Evolutionary conservation across 2,329 filamentous ascomycete genomes (phyloP).

Genomic region (Ilyonectria sp.): DNA sequence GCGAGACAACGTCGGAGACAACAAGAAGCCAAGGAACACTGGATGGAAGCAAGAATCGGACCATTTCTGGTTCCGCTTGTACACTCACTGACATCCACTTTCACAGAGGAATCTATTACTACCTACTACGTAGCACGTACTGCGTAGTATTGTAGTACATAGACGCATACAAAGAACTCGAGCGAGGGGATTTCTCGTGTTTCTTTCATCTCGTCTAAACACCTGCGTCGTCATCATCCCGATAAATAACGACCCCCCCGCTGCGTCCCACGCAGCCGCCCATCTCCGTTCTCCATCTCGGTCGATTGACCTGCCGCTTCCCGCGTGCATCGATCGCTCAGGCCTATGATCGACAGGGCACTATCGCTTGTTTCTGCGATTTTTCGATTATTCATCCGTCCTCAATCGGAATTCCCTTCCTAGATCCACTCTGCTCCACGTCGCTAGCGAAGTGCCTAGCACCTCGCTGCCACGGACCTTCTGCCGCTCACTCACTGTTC

Average conservation of each 20-base stretch:
- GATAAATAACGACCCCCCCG: not conserved
- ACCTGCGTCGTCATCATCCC: not conserved
- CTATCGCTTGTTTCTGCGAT: not conserved
- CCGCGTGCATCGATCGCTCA: not conserved
- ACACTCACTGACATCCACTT: not conserved
- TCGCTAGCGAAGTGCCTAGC: not conserved
- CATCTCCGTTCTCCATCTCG: not conserved
- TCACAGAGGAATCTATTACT: not conserved
- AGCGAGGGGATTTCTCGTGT: too few relatives aligned
- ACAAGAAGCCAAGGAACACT: constrained; percentile 13
- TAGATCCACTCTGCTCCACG: not conserved
- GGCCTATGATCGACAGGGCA: not conserved
- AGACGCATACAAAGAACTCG: not conserved
- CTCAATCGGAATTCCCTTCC: not conserved
- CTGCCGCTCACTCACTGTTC: not conserved
- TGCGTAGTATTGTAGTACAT: not conserved
- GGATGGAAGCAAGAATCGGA: constrained; percentile 20
- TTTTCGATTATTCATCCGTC: not conserved
- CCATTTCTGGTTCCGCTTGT: not conserved
- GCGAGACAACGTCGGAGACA: constrained; percentile 25
- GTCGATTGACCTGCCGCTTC: not conserved
- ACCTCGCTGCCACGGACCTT: not conserved
- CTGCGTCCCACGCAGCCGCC: not conserved
- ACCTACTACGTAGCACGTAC: not conserved
- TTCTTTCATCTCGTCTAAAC: not conserved